Evolutionary conservation across 106 monocot species (phyloP).

Genomic region (Phalaenopsis equestris): DNA sequence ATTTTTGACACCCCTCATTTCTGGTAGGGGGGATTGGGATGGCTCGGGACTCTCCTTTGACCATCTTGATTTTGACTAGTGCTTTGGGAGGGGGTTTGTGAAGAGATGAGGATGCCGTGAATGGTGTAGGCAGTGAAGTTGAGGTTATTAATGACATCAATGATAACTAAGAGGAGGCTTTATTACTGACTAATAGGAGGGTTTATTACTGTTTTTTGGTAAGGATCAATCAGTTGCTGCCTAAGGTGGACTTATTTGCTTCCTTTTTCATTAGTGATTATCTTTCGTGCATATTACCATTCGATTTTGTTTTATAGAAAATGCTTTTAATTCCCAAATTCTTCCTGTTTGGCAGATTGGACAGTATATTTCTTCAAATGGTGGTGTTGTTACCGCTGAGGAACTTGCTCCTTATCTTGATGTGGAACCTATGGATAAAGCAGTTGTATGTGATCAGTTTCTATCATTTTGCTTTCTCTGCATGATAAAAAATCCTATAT

Average conservation of each 20-base stretch:
- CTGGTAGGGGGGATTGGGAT: not conserved
- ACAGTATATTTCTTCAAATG: conserved; percentile 94
- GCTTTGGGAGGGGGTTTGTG: not conserved
- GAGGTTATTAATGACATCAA: not conserved
- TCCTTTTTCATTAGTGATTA: not conserved
- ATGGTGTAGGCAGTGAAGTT: not conserved
- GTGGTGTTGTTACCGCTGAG: conserved; percentile 91
- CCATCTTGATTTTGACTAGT: not conserved
- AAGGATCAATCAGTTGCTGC: not conserved
- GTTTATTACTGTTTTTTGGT: not conserved
- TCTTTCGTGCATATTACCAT: not conserved
- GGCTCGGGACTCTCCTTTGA: not conserved
- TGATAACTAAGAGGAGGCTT: not conserved
- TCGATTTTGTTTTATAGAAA: not conserved
- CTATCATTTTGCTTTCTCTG: conserved; percentile 1
- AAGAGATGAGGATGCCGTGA: not conserved
- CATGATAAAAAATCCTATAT: not conserved
- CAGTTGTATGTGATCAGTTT: conserved; percentile 26
- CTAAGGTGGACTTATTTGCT: not conserved
- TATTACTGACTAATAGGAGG: not conserved
- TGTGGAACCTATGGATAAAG: conserved; percentile 38
- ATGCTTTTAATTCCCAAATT: not conserved
- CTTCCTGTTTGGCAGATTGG: conserved; percentile 62
- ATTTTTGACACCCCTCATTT: too few species aligned
- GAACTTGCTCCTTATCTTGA: conserved; percentile 99